These are phyloP conservation scores for Trebouxia sp. DNA, from an alignment of 139 green algal genomes.

Conservation along the genomic window DNA sequence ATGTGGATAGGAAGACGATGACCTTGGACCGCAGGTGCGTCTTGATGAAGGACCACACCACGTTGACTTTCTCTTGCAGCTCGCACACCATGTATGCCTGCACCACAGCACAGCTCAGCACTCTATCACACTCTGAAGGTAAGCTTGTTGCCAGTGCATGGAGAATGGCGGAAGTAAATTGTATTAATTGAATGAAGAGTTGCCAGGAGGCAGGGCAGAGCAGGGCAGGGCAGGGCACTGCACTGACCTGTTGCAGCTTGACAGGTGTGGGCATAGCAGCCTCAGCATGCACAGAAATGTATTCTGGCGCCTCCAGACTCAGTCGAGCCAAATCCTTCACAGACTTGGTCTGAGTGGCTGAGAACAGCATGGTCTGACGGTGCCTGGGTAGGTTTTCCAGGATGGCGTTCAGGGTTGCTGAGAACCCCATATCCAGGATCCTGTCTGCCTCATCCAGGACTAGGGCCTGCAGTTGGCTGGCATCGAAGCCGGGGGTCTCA, in stretches of 20 bases:
- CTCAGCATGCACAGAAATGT: conserved; percentile 91
- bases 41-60: conserved; percentile 96
- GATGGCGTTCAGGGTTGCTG: conserved; percentile 90
- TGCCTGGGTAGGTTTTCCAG: conserved; percentile 84
- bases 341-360: conserved; percentile 81
- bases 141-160: too few species aligned
- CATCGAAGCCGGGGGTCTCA: conserved; percentile 95
- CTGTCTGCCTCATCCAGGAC: conserved; percentile 98
- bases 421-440: conserved; percentile 97
- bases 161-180: background rate
- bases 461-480: conserved; percentile 76
- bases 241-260: conserved; percentile 86
- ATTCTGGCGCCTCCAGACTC: conserved; percentile 81
- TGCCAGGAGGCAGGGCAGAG: background rate
- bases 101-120: background rate
- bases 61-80: conserved; percentile 86
- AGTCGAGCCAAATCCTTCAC: conserved; percentile 78
- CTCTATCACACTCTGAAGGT: too few species aligned
- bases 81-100: conserved; percentile 75
- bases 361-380: conserved; percentile 92
- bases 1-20: conserved; percentile 95
- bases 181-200: background rate
- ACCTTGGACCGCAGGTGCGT: conserved; percentile 81
- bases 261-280: conserved; percentile 81
- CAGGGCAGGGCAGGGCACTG: background rate